Conservation (phyloP, 768 basidiomycete genomes). For the Podaxis sp. region DNA sequence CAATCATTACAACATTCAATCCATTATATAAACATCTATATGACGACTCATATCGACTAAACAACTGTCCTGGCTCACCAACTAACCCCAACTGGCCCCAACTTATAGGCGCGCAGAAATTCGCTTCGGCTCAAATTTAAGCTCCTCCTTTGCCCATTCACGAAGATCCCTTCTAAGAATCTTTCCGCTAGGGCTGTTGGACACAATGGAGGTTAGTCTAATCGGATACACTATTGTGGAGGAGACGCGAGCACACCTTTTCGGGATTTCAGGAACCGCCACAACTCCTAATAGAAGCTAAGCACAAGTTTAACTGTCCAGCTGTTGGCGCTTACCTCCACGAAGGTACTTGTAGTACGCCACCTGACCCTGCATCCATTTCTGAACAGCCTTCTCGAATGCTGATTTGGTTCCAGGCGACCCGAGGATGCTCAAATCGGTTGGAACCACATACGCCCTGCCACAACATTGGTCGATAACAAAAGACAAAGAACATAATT, state of each 20-base stretch:
- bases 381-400: constrained; percentile 43
- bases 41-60: background rate
- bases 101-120: constrained; percentile 10
- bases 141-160: constrained; percentile 17
- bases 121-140: background rate
- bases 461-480: background rate
- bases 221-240: constrained; percentile 1
- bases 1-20: constrained; percentile 1
- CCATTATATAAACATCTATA: background rate
- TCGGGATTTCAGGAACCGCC: constrained; percentile 50
- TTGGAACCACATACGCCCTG: constrained; percentile 50
- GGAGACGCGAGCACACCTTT: constrained; percentile 35
- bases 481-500: background rate
- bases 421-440: constrained; percentile 20
- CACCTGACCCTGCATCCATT: constrained; percentile 56
- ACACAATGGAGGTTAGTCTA: background rate
- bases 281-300: constrained; percentile 45
- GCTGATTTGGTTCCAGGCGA: constrained; percentile 24
- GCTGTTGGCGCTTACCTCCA: constrained; percentile 41
- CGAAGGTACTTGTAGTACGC: constrained; percentile 62
- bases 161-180: constrained; percentile 19
- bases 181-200: constrained; percentile 18
- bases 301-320: background rate
- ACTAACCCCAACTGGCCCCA: background rate
- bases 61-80: background rate